phyloP scores from a whole-genome alignment of 768 basidiomycete genomes.

The Lactarius pseudohatsudake region DNA sequence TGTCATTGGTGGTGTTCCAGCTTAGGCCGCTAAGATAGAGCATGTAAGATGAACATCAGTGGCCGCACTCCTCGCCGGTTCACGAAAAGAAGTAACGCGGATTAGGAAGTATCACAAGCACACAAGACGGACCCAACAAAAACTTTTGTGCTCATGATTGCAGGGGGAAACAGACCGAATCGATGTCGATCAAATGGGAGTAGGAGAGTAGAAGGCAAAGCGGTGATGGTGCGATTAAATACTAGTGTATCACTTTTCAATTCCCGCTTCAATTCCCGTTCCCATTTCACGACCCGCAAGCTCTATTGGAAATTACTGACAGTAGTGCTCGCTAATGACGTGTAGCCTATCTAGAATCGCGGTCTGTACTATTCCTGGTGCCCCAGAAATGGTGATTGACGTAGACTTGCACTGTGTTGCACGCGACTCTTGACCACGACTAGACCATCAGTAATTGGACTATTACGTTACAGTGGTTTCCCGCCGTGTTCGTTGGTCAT shows the following conservation, averaged over 20 bases:
- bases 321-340: too few species aligned
- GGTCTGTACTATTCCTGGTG: not conserved
- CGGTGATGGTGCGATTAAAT: slow-evolving; percentile 40
- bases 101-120: slow-evolving; percentile 44
- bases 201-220: not conserved
- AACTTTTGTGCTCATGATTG: slow-evolving; percentile 74
- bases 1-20: slow-evolving; percentile 95
- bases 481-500: too few species aligned
- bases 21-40: slow-evolving; percentile 72
- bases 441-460: too few species aligned
- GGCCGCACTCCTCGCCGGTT: slow-evolving; percentile 31
- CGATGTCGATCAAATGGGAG: slow-evolving; percentile 37
- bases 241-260: slow-evolving; percentile 40
- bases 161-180: not conserved
- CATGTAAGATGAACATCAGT: slow-evolving; percentile 55
- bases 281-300: not conserved
- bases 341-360: too few species aligned
- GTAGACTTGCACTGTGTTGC: too few species aligned
- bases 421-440: too few species aligned
- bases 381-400: not conserved
- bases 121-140: slow-evolving; percentile 90
- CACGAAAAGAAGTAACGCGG: slow-evolving; percentile 42
- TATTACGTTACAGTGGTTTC: too few species aligned
- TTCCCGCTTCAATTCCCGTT: slow-evolving; percentile 47
- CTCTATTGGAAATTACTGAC: not conserved